These are phyloP conservation scores for Schizosaccharomyces japonicus DNA, from an alignment of 805 yeast species.

Conservation along the genomic window DNA sequence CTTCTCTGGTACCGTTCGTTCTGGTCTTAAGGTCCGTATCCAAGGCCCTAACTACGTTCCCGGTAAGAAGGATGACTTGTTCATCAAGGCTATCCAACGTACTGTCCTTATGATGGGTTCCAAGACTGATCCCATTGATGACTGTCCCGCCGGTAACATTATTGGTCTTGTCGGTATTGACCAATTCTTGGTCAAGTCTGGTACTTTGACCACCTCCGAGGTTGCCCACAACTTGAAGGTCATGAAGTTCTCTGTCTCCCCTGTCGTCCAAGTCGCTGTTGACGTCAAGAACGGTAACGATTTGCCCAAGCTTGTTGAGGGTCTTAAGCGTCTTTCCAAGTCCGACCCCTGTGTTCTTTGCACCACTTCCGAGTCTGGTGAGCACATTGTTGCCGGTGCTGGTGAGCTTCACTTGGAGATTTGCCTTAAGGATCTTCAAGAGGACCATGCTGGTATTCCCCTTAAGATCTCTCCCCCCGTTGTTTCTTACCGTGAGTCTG, in stretches of 20 bases:
- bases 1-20: constrained; percentile 96
- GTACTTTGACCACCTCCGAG: constrained; percentile 94
- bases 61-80: constrained; percentile 93
- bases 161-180: constrained; percentile 99
- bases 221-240: constrained; percentile 98
- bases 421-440: constrained; percentile 83
- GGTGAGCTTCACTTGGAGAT: constrained; percentile 99
- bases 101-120: constrained; percentile 99
- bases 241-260: constrained; percentile 98
- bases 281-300: constrained; percentile 99
- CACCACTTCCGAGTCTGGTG: constrained; percentile 81
- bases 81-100: constrained; percentile 94
- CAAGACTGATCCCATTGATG: constrained; percentile 90
- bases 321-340: constrained; percentile 98
- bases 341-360: constrained; percentile 96
- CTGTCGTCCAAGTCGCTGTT: constrained; percentile 98
- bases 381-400: constrained; percentile 98
- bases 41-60: constrained; percentile 99
- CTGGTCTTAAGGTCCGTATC: constrained; percentile 97
- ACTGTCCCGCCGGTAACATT: constrained; percentile 99
- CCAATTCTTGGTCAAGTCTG: constrained; percentile 97
- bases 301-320: constrained; percentile 97
- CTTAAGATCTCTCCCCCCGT: constrained; percentile 93
- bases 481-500: constrained; percentile 97
- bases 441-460: constrained; percentile 99